A percentile compares a stretch with the other conserved stretches of the same genome.
phyloP scores from a whole-genome alignment of 768 basidiomycete genomes.

The Tylopilus vinaceipallidus region DNA sequence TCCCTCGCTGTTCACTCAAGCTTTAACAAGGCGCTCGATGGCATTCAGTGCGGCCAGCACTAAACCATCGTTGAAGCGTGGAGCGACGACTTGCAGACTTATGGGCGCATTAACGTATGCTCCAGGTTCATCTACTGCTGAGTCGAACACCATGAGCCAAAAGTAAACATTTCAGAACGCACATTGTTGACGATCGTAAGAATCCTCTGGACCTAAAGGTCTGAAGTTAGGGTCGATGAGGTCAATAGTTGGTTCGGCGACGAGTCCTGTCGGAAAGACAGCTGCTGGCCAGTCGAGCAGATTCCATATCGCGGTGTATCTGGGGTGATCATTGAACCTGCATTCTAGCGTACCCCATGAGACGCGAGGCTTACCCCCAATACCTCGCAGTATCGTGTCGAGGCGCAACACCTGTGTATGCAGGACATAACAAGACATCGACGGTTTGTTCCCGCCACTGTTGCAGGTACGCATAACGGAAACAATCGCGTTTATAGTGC shows the following conservation, averaged over 20 bases:
- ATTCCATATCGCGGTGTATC: conserved; percentile 44
- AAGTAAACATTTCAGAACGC: neutral
- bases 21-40: conserved; percentile 25
- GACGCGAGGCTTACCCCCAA: conserved; percentile 23
- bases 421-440: conserved; percentile 42
- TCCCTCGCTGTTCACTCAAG: conserved; percentile 1
- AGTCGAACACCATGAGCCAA: neutral
- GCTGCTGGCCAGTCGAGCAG: conserved; percentile 44
- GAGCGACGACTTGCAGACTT: conserved; percentile 21
- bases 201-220: conserved; percentile 18
- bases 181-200: conserved; percentile 17
- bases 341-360: neutral
- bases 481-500: conserved; percentile 31
- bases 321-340: conserved; percentile 1
- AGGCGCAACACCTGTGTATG: conserved; percentile 35
- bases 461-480: conserved; percentile 33
- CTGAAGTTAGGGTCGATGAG: no score
- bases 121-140: conserved; percentile 17
- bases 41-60: conserved; percentile 24
- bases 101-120: conserved; percentile 16
- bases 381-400: conserved; percentile 38
- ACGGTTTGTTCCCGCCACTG: conserved; percentile 39
- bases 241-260: conserved; percentile 26
- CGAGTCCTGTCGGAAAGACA: conserved; percentile 42
- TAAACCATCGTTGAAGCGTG: conserved; percentile 26